Percentiles rank a stretch among this genome's conserved stretches.
phyloP scores from a whole-genome alignment of 805 yeast species.

The Komagataella phaffii region DNA sequence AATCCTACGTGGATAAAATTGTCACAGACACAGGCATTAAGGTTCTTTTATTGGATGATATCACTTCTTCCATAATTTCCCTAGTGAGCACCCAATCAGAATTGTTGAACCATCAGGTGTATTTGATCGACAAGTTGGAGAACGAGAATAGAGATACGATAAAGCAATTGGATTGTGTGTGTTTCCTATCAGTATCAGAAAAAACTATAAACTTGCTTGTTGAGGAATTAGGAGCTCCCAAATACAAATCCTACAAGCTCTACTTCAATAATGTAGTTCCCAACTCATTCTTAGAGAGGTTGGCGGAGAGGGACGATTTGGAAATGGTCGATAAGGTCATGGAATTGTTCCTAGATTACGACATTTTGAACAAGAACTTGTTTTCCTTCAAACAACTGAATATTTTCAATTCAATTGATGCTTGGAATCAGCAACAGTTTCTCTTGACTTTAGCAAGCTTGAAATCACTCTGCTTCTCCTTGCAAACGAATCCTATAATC shows the following conservation, averaged over 20 bases:
- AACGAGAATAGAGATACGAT: conserved; percentile 50
- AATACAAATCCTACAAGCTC: conserved; percentile 64
- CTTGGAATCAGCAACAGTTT: conserved; percentile 34
- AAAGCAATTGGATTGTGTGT: conserved; percentile 72
- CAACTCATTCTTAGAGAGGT: conserved; percentile 67
- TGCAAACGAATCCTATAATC: conserved; percentile 68
- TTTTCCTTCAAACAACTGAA: conserved; percentile 17
- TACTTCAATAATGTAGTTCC: conserved; percentile 66
- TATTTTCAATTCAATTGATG: conserved; percentile 22
- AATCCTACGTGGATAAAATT: conserved; percentile 27
- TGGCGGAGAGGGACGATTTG: conserved; percentile 84
- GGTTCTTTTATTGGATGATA: conserved; percentile 66
- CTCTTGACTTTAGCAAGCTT: conserved; percentile 12
- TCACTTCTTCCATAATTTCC: conserved; percentile 78
- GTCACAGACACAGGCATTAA: conserved; percentile 27
- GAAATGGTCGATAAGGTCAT: conserved; percentile 67
- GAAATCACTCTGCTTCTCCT: conserved; percentile 48
- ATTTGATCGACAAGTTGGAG: conserved; percentile 60
- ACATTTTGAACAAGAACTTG: conserved; percentile 57
- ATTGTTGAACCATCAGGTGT: conserved; percentile 71
- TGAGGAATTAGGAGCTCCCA: conserved; percentile 65
- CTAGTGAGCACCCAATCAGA: conserved; percentile 82
- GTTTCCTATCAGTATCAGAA: conserved; percentile 62
- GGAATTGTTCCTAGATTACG: conserved; percentile 78
- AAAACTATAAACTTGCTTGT: conserved; percentile 47